Evolutionary conservation across 768 basidiomycete genomes (phyloP).

Genomic region (Neoboletus brunneissimus): DNA sequence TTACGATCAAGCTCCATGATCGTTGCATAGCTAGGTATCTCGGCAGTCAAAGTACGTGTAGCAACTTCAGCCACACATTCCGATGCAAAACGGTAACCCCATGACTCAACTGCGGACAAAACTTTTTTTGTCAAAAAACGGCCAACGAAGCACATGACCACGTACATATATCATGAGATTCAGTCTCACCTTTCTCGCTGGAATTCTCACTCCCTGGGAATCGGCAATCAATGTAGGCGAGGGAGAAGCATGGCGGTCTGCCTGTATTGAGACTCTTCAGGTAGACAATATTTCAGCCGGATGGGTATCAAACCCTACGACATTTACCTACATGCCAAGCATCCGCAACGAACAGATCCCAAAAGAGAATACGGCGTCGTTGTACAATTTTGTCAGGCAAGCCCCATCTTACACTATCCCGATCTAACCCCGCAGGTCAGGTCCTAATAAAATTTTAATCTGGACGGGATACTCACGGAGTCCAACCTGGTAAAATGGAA

Average conservation of each 20-base stretch:
- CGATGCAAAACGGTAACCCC: conserved; percentile 62
- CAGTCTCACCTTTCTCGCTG: conserved; percentile 18
- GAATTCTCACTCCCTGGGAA: conserved; percentile 41
- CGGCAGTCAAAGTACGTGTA: conserved; percentile 57
- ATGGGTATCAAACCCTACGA: not conserved
- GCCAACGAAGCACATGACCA: conserved; percentile 10
- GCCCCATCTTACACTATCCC: conserved; percentile 64
- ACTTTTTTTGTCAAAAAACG: not conserved
- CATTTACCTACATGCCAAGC: conserved; percentile 55
- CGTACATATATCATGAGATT: conserved; percentile 26
- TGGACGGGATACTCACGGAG: conserved; percentile 50
- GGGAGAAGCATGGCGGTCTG: conserved; percentile 65
- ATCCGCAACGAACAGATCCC: conserved; percentile 75
- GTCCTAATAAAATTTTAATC: conserved; percentile 6
- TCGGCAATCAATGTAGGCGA: conserved; percentile 65
- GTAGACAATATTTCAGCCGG: conserved; percentile 9
- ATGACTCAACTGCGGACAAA: conserved; percentile 47
- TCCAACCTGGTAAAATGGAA: conserved; percentile 48
- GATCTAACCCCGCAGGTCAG: conserved; percentile 38
- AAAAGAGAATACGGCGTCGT: conserved; percentile 66
- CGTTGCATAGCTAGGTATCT: conserved; percentile 59
- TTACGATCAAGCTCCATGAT: conserved; percentile 67
- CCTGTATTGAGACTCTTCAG: conserved; percentile 65
- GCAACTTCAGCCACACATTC: conserved; percentile 67
- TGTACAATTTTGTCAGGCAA: conserved; percentile 62